Conservation (phyloP, 202 grass and related monocot species). For the Thinopyrum obtusiflorum region DNA sequence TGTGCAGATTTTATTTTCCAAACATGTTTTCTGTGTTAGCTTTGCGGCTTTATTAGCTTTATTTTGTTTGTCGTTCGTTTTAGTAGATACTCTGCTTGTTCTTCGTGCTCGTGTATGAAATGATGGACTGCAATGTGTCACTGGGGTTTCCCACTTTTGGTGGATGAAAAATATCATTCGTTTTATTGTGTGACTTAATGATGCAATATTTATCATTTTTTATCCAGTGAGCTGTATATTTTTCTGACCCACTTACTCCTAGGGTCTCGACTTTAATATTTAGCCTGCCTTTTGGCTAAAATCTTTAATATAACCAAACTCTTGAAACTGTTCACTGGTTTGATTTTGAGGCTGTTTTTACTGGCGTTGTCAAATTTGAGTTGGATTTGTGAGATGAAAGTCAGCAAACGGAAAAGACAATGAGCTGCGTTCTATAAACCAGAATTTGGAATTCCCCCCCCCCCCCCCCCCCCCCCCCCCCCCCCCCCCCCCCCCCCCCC, state of each 20-base stretch:
- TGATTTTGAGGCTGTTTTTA: background rate
- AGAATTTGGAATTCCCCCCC: background rate
- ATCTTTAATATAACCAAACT: background rate
- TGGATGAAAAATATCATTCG: constrained; percentile 5
- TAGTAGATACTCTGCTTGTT: background rate
- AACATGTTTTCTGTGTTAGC: background rate
- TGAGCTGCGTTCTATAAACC: background rate
- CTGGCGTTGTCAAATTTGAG: background rate
- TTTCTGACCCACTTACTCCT: background rate
- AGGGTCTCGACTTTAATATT: too few species aligned
- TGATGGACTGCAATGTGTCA: background rate
- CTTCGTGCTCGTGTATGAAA: background rate
- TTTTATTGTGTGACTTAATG: background rate
- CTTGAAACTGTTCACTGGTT: background rate
- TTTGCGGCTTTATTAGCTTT: background rate
- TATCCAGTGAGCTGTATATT: background rate
- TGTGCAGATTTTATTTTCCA: constrained; percentile 16
- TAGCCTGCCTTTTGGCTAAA: too few species aligned
- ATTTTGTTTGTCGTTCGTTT: background rate
- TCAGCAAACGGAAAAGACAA: background rate
- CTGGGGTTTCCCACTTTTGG: background rate
- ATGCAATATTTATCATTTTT: background rate
- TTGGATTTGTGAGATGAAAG: background rate
- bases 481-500: too few species aligned
- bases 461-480: too few species aligned